A percentile compares a stretch with the other conserved stretches of the same genome.
These are phyloP conservation scores for Aristolochia fimbriata DNA, from an alignment of 164 flowering plant genomes.

Conservation along the genomic window DNA sequence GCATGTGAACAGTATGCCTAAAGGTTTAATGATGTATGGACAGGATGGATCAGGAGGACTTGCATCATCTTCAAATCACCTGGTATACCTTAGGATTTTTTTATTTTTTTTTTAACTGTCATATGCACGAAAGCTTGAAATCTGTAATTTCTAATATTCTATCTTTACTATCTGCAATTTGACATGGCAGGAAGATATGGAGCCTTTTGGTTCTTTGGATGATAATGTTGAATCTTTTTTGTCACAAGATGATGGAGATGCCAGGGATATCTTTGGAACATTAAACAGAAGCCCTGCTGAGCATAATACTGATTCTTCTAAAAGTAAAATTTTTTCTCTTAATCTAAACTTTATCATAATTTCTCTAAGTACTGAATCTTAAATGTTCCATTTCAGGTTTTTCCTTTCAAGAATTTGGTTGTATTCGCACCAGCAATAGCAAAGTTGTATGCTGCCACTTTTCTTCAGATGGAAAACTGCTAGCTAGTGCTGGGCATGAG, in stretches of 20 bases:
- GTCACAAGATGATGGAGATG: constrained; percentile 80
- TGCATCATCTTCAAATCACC: constrained; percentile 72
- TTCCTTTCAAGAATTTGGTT: constrained; percentile 59
- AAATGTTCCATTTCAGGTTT: constrained; percentile 35
- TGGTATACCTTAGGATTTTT: constrained; percentile 33
- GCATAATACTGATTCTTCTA: constrained; percentile 62
- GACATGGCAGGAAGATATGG: constrained; percentile 74
- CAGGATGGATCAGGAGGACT: constrained; percentile 68
- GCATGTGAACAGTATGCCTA: constrained; percentile 48
- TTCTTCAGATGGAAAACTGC: constrained; percentile 78
- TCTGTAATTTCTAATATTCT: neutral
- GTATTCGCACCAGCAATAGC: constrained; percentile 46
- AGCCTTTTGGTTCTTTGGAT: constrained; percentile 74
- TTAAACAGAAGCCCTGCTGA: constrained; percentile 61
- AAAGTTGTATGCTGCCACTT: constrained; percentile 87
- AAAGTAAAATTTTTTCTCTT: constrained; percentile 27
- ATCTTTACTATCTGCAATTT: constrained; percentile 10
- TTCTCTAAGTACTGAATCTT: neutral
- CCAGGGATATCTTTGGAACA: constrained; percentile 57
- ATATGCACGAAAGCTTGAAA: neutral
- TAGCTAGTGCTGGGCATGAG: constrained; percentile 91
- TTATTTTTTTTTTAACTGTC: neutral
- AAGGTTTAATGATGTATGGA: constrained; percentile 63
- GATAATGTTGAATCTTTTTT: constrained; percentile 85
- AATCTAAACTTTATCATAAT: neutral